These are phyloP conservation scores for Phaseolus lunatus DNA, from an alignment of 306 rosid genomes.

Conservation along the genomic window DNA sequence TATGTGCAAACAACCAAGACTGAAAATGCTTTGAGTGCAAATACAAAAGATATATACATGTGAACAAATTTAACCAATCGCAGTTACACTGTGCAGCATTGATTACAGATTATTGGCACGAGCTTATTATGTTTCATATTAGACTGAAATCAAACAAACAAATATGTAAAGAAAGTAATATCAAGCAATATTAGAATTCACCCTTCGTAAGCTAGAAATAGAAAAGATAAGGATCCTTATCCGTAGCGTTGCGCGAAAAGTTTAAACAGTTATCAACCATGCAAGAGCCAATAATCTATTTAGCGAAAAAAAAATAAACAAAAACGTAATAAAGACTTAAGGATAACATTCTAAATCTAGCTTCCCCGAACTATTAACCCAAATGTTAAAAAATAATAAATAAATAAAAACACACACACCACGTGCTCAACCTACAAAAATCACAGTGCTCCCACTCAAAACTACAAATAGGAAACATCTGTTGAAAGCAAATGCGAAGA, in stretches of 20 bases:
- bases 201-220: constrained; percentile 36
- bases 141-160: constrained; percentile 29
- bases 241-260: constrained; percentile 8
- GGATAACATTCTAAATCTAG: constrained; percentile 29
- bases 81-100: constrained; percentile 37
- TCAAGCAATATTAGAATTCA: constrained; percentile 36
- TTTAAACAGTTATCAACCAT: constrained; percentile 33
- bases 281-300: constrained; percentile 32
- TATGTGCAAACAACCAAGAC: constrained; percentile 31
- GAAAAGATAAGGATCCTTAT: constrained; percentile 39
- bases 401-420: background rate
- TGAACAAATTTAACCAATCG: constrained; percentile 30
- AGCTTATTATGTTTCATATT: constrained; percentile 13
- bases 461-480: constrained; percentile 20
- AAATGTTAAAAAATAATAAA: background rate
- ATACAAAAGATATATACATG: background rate
- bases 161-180: constrained; percentile 7
- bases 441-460: constrained; percentile 37
- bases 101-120: constrained; percentile 25
- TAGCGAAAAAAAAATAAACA: constrained; percentile 12
- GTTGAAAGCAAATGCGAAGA: background rate
- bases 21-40: constrained; percentile 12
- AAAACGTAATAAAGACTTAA: constrained; percentile 36
- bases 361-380: constrained; percentile 23
- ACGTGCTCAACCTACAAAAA: constrained; percentile 34